A percentile compares a stretch with the other conserved stretches of the same genome.
These are phyloP conservation scores for Fonsecaea pedrosoi DNA, from an alignment of 2,329 filamentous ascomycete genomes.

Conservation along the genomic window DNA sequence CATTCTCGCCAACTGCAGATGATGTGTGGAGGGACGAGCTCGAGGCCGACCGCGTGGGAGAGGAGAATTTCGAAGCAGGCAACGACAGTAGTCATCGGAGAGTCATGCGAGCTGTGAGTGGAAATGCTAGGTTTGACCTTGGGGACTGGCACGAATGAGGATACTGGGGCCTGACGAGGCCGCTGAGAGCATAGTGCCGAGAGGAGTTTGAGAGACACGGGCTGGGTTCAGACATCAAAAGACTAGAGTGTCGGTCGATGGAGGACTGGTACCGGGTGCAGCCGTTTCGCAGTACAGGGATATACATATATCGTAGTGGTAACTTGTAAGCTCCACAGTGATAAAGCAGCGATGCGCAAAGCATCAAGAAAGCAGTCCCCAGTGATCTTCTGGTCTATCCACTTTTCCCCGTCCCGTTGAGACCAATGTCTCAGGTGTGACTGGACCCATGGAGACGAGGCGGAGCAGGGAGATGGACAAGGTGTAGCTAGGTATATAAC, in stretches of 20 bases:
- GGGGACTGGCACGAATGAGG: background rate
- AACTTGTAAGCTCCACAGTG: background rate
- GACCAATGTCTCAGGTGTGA: conserved; percentile 1
- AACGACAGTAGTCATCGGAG: background rate
- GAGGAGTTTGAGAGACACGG: background rate
- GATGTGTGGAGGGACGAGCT: conserved; percentile 38
- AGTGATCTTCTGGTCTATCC: background rate
- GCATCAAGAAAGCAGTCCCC: background rate
- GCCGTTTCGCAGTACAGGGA: background rate
- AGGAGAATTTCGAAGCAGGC: conserved; percentile 38
- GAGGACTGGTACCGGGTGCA: background rate
- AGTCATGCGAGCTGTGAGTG: conserved; percentile 35
- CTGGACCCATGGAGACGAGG: background rate
- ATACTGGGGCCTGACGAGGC: background rate
- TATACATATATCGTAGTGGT: background rate
- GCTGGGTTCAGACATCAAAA: background rate
- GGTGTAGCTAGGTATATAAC: background rate
- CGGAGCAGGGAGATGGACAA: background rate
- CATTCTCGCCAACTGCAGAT: conserved; percentile 8
- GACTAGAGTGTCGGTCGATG: background rate
- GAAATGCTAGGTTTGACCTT: conserved; percentile 32
- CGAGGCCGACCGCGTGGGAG: conserved; percentile 38
- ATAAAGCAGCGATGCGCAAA: background rate
- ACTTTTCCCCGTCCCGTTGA: background rate
- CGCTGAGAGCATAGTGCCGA: background rate